Percentiles rank a stretch among this genome's conserved stretches.
Conservation (phyloP, 2,329 filamentous ascomycete species). For the Aspergillus alliaceus region DNA sequence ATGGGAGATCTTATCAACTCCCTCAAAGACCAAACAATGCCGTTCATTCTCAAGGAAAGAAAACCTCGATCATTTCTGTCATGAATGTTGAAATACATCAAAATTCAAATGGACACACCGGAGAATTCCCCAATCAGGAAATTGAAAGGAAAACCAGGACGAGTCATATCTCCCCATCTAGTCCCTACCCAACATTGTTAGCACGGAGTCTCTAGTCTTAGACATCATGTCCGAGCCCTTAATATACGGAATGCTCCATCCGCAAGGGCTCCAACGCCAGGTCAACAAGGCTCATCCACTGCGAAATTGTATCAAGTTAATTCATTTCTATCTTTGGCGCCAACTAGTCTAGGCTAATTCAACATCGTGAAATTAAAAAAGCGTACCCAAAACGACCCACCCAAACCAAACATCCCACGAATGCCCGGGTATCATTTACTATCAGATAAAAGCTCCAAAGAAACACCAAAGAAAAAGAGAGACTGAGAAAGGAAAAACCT, state of each 20-base stretch:
- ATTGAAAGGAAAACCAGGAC: too few relatives aligned
- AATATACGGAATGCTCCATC: not conserved
- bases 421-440: constrained; percentile 8
- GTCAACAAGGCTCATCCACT: not conserved
- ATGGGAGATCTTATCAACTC: not conserved
- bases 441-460: not conserved
- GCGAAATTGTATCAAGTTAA: not conserved
- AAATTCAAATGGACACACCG: too few relatives aligned
- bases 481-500: not conserved
- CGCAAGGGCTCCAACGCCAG: not conserved
- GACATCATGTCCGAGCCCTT: not conserved
- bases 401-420: constrained; percentile 1
- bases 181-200: too few relatives aligned
- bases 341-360: not conserved
- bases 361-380: not conserved
- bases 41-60: too few relatives aligned
- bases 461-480: not conserved
- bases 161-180: too few relatives aligned
- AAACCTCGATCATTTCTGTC: too few relatives aligned
- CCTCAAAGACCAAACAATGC: too few relatives aligned
- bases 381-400: not conserved
- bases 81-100: too few relatives aligned
- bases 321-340: not conserved
- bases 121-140: too few relatives aligned
- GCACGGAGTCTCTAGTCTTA: too few relatives aligned